Conservation (phyloP, 345 rosid genomes). For the Bruguiera gymnorhiza region DNA sequence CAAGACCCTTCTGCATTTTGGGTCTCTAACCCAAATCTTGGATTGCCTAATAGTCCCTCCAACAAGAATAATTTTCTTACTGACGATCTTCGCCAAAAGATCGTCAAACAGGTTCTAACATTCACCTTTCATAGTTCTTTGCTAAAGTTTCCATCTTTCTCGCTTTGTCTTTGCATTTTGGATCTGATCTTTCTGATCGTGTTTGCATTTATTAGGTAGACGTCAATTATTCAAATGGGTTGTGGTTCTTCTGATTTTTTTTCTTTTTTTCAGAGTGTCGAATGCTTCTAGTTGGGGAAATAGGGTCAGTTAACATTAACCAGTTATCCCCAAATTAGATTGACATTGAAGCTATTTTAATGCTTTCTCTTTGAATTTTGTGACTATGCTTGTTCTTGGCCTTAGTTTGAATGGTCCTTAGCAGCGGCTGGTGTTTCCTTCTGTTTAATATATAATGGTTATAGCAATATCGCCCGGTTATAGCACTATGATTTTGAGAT, state of each 20-base stretch:
- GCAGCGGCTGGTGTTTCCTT: background rate
- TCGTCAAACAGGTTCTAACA: conserved; percentile 71
- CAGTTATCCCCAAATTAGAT: too few species aligned
- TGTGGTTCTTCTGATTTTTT: too few species aligned
- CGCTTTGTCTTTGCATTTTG: background rate
- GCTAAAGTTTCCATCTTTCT: background rate
- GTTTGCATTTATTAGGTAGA: background rate
- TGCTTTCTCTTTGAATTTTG: background rate
- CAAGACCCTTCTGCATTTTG: conserved; percentile 53
- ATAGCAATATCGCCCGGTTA: too few species aligned
- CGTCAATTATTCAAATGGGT: too few species aligned
- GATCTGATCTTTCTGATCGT: background rate
- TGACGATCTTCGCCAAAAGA: conserved; percentile 75
- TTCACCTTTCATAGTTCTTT: background rate
- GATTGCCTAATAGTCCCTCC: conserved; percentile 35
- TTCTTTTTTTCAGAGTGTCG: too few species aligned
- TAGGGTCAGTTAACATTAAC: too few species aligned
- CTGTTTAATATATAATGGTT: background rate
- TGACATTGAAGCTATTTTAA: too few species aligned
- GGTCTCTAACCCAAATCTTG: conserved; percentile 44
- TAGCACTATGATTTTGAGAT: too few species aligned
- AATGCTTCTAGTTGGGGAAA: too few species aligned
- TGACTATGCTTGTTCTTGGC: background rate
- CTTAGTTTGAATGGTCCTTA: background rate
- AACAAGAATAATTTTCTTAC: conserved; percentile 49